Evolutionary conservation across 768 basidiomycete genomes (phyloP).

Genomic region (Fistulinella prunicolor): DNA sequence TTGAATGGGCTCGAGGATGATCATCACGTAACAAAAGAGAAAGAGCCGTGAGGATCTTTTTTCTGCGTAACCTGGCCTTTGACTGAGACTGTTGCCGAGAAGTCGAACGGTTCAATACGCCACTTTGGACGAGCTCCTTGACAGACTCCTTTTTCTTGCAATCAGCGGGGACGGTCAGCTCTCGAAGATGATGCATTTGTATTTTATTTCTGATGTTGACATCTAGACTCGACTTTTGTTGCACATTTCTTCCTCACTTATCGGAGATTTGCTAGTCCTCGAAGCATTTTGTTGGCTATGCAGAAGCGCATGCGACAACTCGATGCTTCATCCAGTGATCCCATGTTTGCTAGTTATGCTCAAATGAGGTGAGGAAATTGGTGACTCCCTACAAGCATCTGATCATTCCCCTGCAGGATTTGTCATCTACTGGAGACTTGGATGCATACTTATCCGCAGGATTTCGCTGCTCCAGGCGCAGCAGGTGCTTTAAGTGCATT

Average conservation of each 20-base stretch:
- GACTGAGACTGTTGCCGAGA: slow-evolving; percentile 13
- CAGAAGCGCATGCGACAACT: slow-evolving; percentile 82
- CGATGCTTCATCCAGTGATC: slow-evolving; percentile 68
- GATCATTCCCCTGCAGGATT: slow-evolving; percentile 47
- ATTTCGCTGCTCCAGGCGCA: slow-evolving; percentile 77
- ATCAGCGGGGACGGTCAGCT: slow-evolving; percentile 78
- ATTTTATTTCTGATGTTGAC: slow-evolving; percentile 9
- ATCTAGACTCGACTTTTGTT: slow-evolving; percentile 69
- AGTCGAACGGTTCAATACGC: slow-evolving; percentile 68
- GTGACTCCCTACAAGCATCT: slow-evolving; percentile 3
- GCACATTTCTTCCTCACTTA: slow-evolving; percentile 82
- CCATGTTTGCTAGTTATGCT: slow-evolving; percentile 83
- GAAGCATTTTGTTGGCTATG: slow-evolving; percentile 80
- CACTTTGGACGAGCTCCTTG: slow-evolving; percentile 73
- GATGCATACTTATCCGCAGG: slow-evolving; percentile 71
- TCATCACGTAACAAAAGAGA: slow-evolving; percentile 35
- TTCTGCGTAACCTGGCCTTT: neutral
- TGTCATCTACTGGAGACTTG: slow-evolving; percentile 76
- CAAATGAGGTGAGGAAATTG: slow-evolving; percentile 67
- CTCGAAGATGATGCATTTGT: slow-evolving; percentile 2
- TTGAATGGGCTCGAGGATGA: slow-evolving; percentile 23
- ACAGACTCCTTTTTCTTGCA: slow-evolving; percentile 78
- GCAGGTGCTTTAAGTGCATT: slow-evolving; percentile 70
- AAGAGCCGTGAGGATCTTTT: slow-evolving; percentile 47
- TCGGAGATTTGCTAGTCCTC: slow-evolving; percentile 76